phyloP scores from a whole-genome alignment of 73 alveolate genomes.

The Paramecium biaurelia region DNA sequence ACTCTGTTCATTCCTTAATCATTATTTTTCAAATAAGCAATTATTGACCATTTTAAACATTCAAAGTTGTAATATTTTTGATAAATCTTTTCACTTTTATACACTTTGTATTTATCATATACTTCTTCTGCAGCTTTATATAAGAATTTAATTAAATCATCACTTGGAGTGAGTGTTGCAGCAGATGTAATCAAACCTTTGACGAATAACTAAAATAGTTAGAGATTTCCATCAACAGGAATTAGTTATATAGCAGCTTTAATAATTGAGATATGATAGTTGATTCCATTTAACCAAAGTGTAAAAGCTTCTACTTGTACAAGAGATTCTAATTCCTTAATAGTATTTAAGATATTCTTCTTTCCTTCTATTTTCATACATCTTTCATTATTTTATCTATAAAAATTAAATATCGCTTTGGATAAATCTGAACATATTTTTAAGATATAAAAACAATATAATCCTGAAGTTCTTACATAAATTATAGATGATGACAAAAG shows the following conservation, averaged over 20 bases:
- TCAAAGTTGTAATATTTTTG: neutral
- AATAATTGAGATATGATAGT: neutral
- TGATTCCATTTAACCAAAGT: neutral
- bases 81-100: neutral
- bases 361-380: neutral
- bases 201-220: neutral
- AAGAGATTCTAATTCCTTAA: neutral
- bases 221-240: neutral
- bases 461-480: neutral
- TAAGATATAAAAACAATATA: neutral
- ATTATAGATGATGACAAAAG: neutral
- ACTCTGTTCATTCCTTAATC: neutral
- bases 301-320: neutral
- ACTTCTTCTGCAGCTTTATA: neutral
- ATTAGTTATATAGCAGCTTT: neutral
- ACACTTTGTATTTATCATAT: neutral
- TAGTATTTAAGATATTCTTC: neutral
- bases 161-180: neutral
- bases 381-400: neutral
- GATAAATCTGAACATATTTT: neutral
- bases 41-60: neutral
- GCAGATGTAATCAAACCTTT: neutral
- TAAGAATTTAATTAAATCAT: neutral
- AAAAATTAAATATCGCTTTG: neutral
- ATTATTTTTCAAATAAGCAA: neutral